Conservation (phyloP, 129 eudicot species). For the carrot (Daucus carota) region DH1_v3.0 NC_030387.2:35864001-35864500, state of each 20-base stretch:
- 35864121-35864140: constrained; percentile 9
- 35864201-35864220: constrained; percentile 5
- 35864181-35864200: not conserved
- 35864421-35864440: not conserved
- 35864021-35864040: constrained; percentile 22
- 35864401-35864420: not conserved
- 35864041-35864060: constrained; percentile 14
- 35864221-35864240: not conserved
- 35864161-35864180: constrained; percentile 16
- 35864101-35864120: constrained; percentile 4
- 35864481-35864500: no score
- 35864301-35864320: not conserved
- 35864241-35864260: not conserved
- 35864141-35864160: constrained; percentile 22
- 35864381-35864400: not conserved
- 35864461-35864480: no score
- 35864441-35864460: no score
- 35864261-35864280: not conserved
- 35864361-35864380: not conserved
- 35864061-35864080: constrained; percentile 30
- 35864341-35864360: not conserved
- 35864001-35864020: not conserved
- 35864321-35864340: not conserved
- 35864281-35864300: not conserved
- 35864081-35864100: not conserved